These are phyloP conservation scores for Sonneratia caseolaris DNA, from an alignment of 345 rosid species.

Conservation along the genomic window DNA sequence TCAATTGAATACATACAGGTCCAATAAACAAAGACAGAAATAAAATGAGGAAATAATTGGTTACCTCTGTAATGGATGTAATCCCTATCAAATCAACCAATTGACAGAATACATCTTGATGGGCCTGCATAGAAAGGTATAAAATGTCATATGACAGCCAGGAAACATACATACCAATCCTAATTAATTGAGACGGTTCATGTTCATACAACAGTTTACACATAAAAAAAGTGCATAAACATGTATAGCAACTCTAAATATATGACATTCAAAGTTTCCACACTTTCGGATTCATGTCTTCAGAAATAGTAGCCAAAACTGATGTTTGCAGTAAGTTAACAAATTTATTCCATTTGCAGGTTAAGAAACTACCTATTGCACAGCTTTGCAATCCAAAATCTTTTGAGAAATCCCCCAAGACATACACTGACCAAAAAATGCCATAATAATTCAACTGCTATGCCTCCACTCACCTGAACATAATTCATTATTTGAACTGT, in stretches of 20 bases:
- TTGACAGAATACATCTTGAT: constrained; percentile 67
- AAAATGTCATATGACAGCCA: neutral
- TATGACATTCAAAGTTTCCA: no score
- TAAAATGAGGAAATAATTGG: neutral
- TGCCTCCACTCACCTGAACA: constrained; percentile 54
- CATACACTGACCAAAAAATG: no score
- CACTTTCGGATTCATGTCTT: no score
- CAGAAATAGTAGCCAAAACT: neutral
- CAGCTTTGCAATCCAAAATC: neutral
- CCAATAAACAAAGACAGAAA: no score
- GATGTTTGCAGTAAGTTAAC: neutral
- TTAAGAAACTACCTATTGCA: neutral
- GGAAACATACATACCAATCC: neutral
- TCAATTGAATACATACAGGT: neutral
- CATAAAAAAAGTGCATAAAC: no score
- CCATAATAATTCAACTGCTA: neutral
- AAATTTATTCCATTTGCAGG: neutral
- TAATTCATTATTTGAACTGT: constrained; percentile 72
- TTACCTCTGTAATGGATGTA: constrained; percentile 99
- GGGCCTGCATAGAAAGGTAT: constrained; percentile 35
- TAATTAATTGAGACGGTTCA: neutral
- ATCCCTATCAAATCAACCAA: constrained; percentile 97
- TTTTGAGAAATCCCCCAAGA: no score
- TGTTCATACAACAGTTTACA: neutral
- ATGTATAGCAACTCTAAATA: no score